Conservation (phyloP, 768 basidiomycete species). For the Leccinum obscurum region DNA sequence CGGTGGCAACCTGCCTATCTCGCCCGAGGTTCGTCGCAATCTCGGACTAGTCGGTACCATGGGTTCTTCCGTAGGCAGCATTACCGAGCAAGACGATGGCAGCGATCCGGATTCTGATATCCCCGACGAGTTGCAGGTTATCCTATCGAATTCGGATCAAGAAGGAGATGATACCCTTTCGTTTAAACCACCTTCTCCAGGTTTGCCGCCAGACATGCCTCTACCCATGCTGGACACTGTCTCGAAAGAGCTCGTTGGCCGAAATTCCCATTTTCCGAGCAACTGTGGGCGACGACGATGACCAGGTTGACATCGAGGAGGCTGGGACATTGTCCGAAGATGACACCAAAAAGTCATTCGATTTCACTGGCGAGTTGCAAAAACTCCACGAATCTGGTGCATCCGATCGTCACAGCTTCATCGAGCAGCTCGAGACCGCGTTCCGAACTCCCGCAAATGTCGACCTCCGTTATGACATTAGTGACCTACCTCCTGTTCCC, state of each 20-base stretch:
- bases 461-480: constrained; percentile 52
- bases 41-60: constrained; percentile 68
- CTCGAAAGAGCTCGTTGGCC: constrained; percentile 15
- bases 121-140: constrained; percentile 71
- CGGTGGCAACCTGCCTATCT: constrained; percentile 39
- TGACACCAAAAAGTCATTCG: constrained; percentile 78
- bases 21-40: constrained; percentile 52
- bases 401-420: constrained; percentile 71
- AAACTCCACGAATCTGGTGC: constrained; percentile 69
- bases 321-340: constrained; percentile 49
- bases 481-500: constrained; percentile 53
- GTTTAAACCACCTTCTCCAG: constrained; percentile 38
- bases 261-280: constrained; percentile 44
- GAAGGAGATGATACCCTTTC: constrained; percentile 45
- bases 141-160: constrained; percentile 47
- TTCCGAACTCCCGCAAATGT: constrained; percentile 76
- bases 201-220: constrained; percentile 43
- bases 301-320: constrained; percentile 43
- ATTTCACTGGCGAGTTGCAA: constrained; percentile 78
- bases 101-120: constrained; percentile 77
- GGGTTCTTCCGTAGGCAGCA: constrained; percentile 57
- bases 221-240: constrained; percentile 31
- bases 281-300: constrained; percentile 44
- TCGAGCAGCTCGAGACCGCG: constrained; percentile 78
- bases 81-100: constrained; percentile 46